Percentiles rank a stretch among this genome's conserved stretches.
These are phyloP conservation scores for Wallacemonas collosoma DNA, from an alignment of 208 protist species.

Conservation along the genomic window DNA sequence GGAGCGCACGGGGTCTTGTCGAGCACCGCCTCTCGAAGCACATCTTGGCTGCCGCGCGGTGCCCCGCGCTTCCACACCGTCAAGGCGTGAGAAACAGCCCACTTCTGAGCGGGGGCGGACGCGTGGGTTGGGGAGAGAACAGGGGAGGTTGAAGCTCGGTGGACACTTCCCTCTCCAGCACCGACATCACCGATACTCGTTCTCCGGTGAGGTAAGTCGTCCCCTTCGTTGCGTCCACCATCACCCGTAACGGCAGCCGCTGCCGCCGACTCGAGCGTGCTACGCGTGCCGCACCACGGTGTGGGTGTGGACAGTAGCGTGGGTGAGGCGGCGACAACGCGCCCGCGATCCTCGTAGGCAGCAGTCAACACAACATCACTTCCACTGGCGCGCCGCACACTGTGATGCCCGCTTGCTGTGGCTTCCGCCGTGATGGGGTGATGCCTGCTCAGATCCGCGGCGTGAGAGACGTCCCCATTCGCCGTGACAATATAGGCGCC, in stretches of 20 bases:
- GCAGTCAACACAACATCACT: no score
- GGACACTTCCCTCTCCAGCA: no score
- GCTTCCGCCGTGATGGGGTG: neutral
- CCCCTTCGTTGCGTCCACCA: neutral
- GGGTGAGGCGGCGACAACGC: neutral
- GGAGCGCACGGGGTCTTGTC: neutral
- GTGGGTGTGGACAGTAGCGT: neutral
- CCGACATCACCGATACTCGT: no score
- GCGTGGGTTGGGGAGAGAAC: neutral
- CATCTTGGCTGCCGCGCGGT: constrained; percentile 2
- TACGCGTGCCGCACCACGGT: constrained; percentile 14
- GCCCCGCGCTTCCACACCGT: constrained; percentile 18
- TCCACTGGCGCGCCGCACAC: neutral
- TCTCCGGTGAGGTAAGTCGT: no score
- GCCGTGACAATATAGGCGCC: constrained; percentile 64
- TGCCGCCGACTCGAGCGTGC: constrained; percentile 2
- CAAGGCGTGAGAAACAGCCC: constrained; percentile 17
- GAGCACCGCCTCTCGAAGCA: constrained; percentile 13
- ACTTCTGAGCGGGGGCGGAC: constrained; percentile 11
- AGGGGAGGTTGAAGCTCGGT: no score
- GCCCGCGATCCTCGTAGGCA: neutral
- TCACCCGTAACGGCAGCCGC: neutral
- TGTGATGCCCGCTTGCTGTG: neutral
- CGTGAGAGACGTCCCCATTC: constrained; percentile 29
- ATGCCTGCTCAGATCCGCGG: neutral